Evolutionary conservation across 2,329 filamentous ascomycete species (phyloP), one percentile per base, ranked within the genome.

Genomic region (Juglanconis juglandina): DNA sequence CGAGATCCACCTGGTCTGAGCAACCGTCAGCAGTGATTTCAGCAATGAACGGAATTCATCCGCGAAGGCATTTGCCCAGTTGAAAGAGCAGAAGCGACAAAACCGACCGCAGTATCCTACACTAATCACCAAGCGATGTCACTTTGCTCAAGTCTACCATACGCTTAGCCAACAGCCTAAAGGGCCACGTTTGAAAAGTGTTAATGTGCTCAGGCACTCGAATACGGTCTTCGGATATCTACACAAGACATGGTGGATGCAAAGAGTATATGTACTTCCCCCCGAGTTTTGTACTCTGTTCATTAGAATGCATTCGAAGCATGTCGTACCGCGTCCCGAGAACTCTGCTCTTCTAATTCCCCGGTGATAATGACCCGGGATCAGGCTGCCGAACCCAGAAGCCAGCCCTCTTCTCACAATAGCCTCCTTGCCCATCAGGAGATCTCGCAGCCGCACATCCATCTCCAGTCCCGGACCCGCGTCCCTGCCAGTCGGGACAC

Each of bases 401-500:
- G 56, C 11, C 10, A 14, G 39, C 7, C 39, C 4, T 42, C 32
- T 24, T 51, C 41, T 50, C 33, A 48, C 51, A n/a, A 46, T n/a
- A 44, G 48, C 34, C 48, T 44, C 42, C 30, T 51, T 10, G 32
- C 47, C 32, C 34, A 9, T 17, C 41, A 51, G 46, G 34, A 34
- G 34, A 55, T 17, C 32, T 11, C 35, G 41, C 51, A 48, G 53
- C 41, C 35, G 39, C 49, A 37, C 52, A 35, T 13, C n/a, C 46
- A 24, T 50, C 32, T 34, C 32, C 48, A 30, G 39, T 34, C 37
- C 47, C 37, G 35, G 34, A 42, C 32, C 56, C 51, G 30, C 54
- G 51, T 56, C 60, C 56, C 59, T 59, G 46, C 52, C 50, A 59
- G 47, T 56, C 41, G 56, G 17, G 41, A 49, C 8, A 41, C 39